Evolutionary conservation across 2,329 filamentous ascomycete genomes (phyloP).

Genomic region (Hortaea werneckii): DNA sequence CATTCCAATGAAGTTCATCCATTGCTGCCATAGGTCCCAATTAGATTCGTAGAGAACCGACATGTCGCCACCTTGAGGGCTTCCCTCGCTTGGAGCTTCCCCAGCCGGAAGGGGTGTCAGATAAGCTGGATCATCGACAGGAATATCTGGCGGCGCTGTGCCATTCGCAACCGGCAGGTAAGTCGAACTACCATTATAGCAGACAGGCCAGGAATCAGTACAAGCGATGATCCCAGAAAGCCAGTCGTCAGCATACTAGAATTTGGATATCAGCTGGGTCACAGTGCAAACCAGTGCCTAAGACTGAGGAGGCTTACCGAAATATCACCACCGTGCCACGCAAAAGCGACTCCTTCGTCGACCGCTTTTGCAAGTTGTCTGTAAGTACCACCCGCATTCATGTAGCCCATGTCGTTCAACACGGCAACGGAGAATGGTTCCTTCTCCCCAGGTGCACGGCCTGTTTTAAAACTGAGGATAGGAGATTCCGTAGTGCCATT

Average conservation of each 20-base stretch:
- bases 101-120: slow-evolving; percentile 35
- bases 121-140: slow-evolving; percentile 20
- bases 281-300: no score
- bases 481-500: slow-evolving; percentile 42
- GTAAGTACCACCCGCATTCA: slow-evolving; percentile 41
- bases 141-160: slow-evolving; percentile 24
- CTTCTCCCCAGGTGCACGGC: slow-evolving; percentile 33
- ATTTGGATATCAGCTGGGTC: no score
- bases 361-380: slow-evolving; percentile 32
- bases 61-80: slow-evolving; percentile 40
- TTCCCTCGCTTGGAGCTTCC: slow-evolving; percentile 37
- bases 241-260: slow-evolving; percentile 44
- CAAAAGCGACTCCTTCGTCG: slow-evolving; percentile 37
- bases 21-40: slow-evolving; percentile 45
- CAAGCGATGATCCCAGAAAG: slow-evolving; percentile 43
- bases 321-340: slow-evolving; percentile 43
- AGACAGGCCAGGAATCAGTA: slow-evolving; percentile 31
- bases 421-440: slow-evolving; percentile 37
- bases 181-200: slow-evolving; percentile 41
- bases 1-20: slow-evolving; percentile 33
- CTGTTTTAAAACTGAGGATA: slow-evolving; percentile 38
- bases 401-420: slow-evolving; percentile 46
- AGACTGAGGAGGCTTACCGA: no score
- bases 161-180: slow-evolving; percentile 29
- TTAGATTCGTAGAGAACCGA: slow-evolving; percentile 42